Evolutionary conservation across 2,329 filamentous ascomycete species (phyloP).

Genomic region (Torrubiellomyces zombiae): DNA sequence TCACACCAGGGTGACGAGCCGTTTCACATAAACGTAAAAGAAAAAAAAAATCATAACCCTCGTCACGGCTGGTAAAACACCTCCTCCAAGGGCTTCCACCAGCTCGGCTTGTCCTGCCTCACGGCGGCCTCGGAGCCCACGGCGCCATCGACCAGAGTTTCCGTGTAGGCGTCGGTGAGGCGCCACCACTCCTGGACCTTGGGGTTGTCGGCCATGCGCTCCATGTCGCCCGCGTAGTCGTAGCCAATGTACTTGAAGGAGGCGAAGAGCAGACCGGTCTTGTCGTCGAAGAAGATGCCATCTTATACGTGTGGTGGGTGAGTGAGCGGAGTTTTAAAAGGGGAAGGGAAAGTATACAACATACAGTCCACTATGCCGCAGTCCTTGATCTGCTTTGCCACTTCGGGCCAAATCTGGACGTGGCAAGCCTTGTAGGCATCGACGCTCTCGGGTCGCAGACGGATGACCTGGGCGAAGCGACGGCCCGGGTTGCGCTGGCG

Average conservation of each 20-base stretch:
- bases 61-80: slow-evolving; percentile 44
- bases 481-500: slow-evolving; percentile 24
- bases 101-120: too few species aligned
- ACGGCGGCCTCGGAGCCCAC: slow-evolving; percentile 40
- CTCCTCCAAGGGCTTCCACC: slow-evolving; percentile 56
- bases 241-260: slow-evolving; percentile 66
- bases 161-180: slow-evolving; percentile 65
- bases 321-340: too few species aligned
- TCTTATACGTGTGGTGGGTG: slow-evolving; percentile 25
- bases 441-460: slow-evolving; percentile 49
- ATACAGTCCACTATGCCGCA: slow-evolving; percentile 60
- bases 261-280: slow-evolving; percentile 49
- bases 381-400: slow-evolving; percentile 57
- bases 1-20: too few species aligned
- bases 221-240: slow-evolving; percentile 60
- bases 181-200: slow-evolving; percentile 66
- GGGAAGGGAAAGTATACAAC: slow-evolving; percentile 9
- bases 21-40: too few species aligned
- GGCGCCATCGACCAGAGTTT: slow-evolving; percentile 42
- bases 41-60: too few species aligned
- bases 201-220: slow-evolving; percentile 53
- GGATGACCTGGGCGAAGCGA: slow-evolving; percentile 56
- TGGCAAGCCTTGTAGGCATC: slow-evolving; percentile 60
- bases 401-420: slow-evolving; percentile 60
- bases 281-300: slow-evolving; percentile 54